Evolutionary conservation across 1,284 basidiomycete species (phyloP).

Genomic region (Lentinula novae-zelandiae): DNA sequence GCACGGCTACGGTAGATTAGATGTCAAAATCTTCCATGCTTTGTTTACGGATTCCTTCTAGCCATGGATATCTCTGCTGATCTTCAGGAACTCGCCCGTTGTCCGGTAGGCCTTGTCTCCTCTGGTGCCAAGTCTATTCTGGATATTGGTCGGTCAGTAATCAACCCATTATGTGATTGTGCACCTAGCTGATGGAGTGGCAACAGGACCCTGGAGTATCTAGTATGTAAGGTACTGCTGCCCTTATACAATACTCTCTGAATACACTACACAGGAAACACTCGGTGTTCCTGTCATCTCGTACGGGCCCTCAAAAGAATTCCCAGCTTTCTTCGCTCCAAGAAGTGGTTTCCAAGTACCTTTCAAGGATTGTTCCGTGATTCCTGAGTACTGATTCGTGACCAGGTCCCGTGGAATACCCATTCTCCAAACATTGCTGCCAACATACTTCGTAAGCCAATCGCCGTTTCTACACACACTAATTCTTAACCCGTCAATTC

Average conservation of each 20-base stretch:
- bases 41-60: slow-evolving; percentile 25
- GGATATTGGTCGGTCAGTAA: slow-evolving; percentile 75
- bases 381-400: background rate
- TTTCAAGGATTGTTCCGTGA: background rate
- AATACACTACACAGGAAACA: slow-evolving; percentile 67
- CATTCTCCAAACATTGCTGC: slow-evolving; percentile 63
- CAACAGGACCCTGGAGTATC: slow-evolving; percentile 85
- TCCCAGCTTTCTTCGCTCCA: slow-evolving; percentile 93
- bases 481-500: background rate
- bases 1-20: background rate
- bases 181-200: background rate
- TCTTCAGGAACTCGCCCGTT: slow-evolving; percentile 78
- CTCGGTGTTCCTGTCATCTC: slow-evolving; percentile 87
- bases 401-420: slow-evolving; percentile 69
- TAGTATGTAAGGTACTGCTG: slow-evolving; percentile 44
- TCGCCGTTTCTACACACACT: background rate
- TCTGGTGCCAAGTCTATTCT: slow-evolving; percentile 96
- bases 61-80: slow-evolving; percentile 97
- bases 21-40: slow-evolving; percentile 7
- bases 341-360: slow-evolving; percentile 78
- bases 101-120: slow-evolving; percentile 87
- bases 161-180: background rate
- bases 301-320: slow-evolving; percentile 73
- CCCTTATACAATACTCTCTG: background rate
- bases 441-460: slow-evolving; percentile 59